A percentile compares a stretch with the other conserved stretches of the same genome.
Conservation (phyloP, 2,329 filamentous ascomycete genomes). For the Gliomastix tumulicola region DNA sequence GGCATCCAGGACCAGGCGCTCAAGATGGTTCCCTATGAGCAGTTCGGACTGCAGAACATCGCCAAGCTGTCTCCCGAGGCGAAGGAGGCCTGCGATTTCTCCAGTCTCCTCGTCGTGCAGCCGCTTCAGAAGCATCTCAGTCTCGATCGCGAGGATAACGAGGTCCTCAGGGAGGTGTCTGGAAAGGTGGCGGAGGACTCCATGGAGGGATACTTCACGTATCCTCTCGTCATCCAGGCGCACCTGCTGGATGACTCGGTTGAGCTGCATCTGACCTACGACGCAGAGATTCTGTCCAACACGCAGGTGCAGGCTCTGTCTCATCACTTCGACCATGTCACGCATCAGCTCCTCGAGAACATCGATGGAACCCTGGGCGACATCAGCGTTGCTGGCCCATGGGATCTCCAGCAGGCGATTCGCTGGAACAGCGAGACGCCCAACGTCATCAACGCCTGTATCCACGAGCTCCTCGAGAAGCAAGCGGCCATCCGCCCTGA, state of each 20-base stretch:
- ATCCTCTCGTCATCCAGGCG: conserved; percentile 5
- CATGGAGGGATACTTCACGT: conserved; percentile 13
- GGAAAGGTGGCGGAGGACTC: conserved; percentile 9
- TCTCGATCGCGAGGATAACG: neutral
- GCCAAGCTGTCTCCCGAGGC: conserved; percentile 7
- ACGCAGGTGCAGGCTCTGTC: conserved; percentile 6
- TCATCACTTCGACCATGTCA: conserved; percentile 8
- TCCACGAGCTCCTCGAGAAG: neutral
- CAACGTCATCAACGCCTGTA: neutral
- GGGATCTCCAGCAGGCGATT: conserved; percentile 1
- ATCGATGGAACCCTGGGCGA: neutral
- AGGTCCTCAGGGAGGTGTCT: conserved; percentile 14
- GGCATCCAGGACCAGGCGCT: conserved; percentile 6
- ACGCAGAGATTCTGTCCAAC: conserved; percentile 4
- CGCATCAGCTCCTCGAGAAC: conserved; percentile 7
- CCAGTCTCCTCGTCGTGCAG: conserved; percentile 11
- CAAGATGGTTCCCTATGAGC: conserved; percentile 12
- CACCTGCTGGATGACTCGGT: conserved; percentile 1
- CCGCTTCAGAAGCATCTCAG: conserved; percentile 1
- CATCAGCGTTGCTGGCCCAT: neutral
- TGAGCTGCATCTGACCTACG: conserved; percentile 3
- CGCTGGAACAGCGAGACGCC: conserved; percentile 1
- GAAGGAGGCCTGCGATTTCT: conserved; percentile 11
- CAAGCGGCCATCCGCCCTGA: neutral
- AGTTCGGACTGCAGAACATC: conserved; percentile 15